These are phyloP conservation scores for Pythium sukuiense DNA, from an alignment of 352 stramenopile species.

Conservation along the genomic window DNA sequence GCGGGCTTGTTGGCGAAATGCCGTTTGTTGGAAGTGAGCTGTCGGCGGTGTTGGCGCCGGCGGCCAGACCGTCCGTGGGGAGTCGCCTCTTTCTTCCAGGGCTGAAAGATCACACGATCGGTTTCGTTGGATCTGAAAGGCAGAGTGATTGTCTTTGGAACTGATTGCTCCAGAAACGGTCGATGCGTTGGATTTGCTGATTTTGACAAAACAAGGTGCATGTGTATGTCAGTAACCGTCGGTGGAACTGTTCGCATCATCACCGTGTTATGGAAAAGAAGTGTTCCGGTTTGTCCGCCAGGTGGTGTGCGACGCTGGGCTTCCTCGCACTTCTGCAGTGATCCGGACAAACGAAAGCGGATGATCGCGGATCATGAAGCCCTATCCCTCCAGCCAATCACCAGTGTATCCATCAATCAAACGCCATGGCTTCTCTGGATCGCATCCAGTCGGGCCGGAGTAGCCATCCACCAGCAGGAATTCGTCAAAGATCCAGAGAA, in stretches of 20 bases:
- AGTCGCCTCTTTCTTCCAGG: neutral
- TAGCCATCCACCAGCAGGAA: conserved; percentile 6
- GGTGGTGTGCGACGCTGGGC: neutral
- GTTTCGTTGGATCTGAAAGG: neutral
- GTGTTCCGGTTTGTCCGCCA: conserved; percentile 5
- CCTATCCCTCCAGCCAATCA: conserved; percentile 2
- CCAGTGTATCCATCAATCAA: conserved; percentile 4
- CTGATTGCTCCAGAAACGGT: neutral
- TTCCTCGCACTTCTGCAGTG: conserved; percentile 4
- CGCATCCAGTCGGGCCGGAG: neutral
- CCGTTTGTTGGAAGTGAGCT: neutral
- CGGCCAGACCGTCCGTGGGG: neutral
- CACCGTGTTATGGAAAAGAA: neutral
- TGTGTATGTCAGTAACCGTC: neutral
- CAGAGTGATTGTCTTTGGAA: conserved; percentile 4
- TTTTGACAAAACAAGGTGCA: neutral
- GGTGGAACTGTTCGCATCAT: neutral
- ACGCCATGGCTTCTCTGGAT: neutral
- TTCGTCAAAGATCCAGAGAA: conserved; percentile 6
- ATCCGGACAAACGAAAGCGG: neutral
- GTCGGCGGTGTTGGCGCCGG: neutral
- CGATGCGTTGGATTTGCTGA: neutral
- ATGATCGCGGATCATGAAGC: neutral
- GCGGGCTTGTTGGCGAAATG: conserved; percentile 7
- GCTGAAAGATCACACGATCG: conserved; percentile 1